A percentile compares a stretch with the other conserved stretches of the same genome.
These are phyloP conservation scores for Fusarium bactridioides DNA, from an alignment of 2,329 filamentous ascomycete species.

Conservation along the genomic window DNA sequence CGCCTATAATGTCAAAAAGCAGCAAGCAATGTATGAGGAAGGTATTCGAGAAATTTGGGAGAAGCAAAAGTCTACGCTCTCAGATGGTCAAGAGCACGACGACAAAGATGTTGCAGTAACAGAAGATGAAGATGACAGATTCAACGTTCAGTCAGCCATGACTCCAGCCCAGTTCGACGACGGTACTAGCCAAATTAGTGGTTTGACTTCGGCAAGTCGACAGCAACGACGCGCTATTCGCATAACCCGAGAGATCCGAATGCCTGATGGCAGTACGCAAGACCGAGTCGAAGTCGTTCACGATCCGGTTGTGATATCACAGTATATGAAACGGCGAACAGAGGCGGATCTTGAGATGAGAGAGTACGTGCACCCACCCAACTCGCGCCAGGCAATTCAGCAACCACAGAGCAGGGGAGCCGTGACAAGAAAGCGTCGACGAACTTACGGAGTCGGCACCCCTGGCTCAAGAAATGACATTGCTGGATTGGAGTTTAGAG, in stretches of 20 bases:
- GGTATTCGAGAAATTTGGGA: constrained; percentile 94
- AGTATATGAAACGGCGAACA: constrained; percentile 83
- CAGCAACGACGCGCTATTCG: constrained; percentile 71
- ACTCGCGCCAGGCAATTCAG: neutral
- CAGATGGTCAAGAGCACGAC: constrained; percentile 73
- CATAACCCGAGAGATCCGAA: constrained; percentile 71
- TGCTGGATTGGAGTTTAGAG: constrained; percentile 47
- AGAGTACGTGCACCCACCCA: constrained; percentile 64
- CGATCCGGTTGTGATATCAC: constrained; percentile 86
- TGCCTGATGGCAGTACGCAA: constrained; percentile 60
- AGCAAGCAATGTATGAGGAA: constrained; percentile 90
- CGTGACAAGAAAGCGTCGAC: constrained; percentile 8
- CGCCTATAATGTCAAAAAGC: constrained; percentile 95
- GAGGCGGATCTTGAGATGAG: constrained; percentile 75
- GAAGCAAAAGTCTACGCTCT: constrained; percentile 80
- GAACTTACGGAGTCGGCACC: constrained; percentile 39
- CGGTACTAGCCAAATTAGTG: constrained; percentile 79
- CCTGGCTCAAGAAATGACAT: constrained; percentile 44
- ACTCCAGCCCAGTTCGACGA: constrained; percentile 77
- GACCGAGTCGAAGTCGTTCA: constrained; percentile 74
- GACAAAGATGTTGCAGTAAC: constrained; percentile 66
- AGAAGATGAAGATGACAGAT: constrained; percentile 70
- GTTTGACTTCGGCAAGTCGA: constrained; percentile 70
- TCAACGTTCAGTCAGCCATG: constrained; percentile 75
- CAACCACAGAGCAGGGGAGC: neutral